Evolutionary conservation across 2,329 filamentous ascomycete species (phyloP).

Genomic region (Rosellinia necatrix): DNA sequence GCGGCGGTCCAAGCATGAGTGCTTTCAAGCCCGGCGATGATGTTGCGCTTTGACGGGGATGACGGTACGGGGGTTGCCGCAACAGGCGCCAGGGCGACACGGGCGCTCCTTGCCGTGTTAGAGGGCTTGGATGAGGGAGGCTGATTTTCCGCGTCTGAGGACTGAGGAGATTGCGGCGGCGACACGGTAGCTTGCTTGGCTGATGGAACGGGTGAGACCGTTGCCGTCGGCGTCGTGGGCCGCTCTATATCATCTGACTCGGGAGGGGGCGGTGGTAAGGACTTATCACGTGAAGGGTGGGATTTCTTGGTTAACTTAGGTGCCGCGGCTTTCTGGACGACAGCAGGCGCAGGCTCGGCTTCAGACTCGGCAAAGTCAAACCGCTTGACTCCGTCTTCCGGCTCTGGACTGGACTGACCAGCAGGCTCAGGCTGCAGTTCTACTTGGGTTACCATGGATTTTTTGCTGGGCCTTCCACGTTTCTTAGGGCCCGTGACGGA

Average conservation of each 20-base stretch:
- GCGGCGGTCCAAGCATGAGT: constrained; percentile 71
- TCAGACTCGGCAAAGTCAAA: constrained; percentile 19
- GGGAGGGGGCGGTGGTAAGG: constrained; percentile 39
- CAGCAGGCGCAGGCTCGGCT: constrained; percentile 9
- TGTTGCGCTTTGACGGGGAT: constrained; percentile 67
- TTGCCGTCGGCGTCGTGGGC: constrained; percentile 50
- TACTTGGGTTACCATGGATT: constrained; percentile 39
- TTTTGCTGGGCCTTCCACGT: constrained; percentile 43
- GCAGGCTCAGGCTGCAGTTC: constrained; percentile 32
- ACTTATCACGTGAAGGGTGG: constrained; percentile 30
- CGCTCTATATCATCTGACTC: constrained; percentile 31
- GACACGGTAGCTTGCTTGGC: constrained; percentile 60
- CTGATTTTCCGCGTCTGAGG: constrained; percentile 80
- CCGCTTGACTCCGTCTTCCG: not conserved
- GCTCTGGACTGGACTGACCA: not conserved
- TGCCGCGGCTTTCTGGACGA: constrained; percentile 31
- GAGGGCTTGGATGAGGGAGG: constrained; percentile 70
- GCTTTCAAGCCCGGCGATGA: constrained; percentile 60
- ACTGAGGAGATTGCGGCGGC: constrained; percentile 72
- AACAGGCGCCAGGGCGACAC: constrained; percentile 52
- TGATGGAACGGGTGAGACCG: constrained; percentile 51
- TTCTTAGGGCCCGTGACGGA: constrained; percentile 37
- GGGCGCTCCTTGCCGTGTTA: constrained; percentile 50
- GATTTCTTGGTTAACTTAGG: constrained; percentile 23
- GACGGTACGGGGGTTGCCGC: constrained; percentile 53